Evolutionary conservation across 345 rosid species (phyloP).

Genomic region (Salix udensis): DNA sequence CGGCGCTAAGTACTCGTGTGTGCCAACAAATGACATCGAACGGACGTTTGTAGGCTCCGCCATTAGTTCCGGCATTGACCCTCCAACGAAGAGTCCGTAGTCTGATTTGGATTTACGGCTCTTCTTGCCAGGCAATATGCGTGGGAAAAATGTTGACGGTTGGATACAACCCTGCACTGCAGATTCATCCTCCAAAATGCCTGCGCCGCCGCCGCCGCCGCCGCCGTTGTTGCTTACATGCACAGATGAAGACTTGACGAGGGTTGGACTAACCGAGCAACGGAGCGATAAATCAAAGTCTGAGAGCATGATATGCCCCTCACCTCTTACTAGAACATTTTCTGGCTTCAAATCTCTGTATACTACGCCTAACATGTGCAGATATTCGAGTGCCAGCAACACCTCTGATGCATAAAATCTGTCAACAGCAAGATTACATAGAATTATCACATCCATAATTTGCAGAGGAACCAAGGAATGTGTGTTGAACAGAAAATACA

Average conservation of each 20-base stretch:
- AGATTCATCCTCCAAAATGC: conserved; percentile 55
- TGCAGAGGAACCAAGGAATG: background rate
- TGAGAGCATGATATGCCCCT: conserved; percentile 90
- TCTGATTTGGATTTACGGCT: conserved; percentile 85
- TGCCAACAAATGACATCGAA: conserved; percentile 92
- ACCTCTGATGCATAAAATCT: conserved; percentile 93
- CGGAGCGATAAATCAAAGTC: conserved; percentile 88
- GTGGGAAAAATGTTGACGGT: conserved; percentile 75
- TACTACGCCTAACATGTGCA: conserved; percentile 93
- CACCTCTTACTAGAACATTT: conserved; percentile 77
- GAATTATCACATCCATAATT: background rate
- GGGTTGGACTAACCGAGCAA: conserved; percentile 78
- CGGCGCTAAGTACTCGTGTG: conserved; percentile 87
- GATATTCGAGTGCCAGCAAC: conserved; percentile 77
- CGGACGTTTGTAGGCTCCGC: conserved; percentile 88
- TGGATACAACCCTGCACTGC: conserved; percentile 63
- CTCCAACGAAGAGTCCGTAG: conserved; percentile 56
- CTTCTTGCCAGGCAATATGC: conserved; percentile 70
- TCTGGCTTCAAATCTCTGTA: conserved; percentile 91
- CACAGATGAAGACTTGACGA: conserved; percentile 78
- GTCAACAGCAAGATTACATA: background rate
- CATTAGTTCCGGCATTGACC: conserved; percentile 77
- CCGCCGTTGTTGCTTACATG: conserved; percentile 27
- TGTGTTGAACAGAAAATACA: background rate
- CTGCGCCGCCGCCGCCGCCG: conserved; percentile 25